Percentiles rank a stretch among this genome's conserved stretches.
phyloP scores from a whole-genome alignment of 1,284 basidiomycete species.

The Malassezia furfur region DNA sequence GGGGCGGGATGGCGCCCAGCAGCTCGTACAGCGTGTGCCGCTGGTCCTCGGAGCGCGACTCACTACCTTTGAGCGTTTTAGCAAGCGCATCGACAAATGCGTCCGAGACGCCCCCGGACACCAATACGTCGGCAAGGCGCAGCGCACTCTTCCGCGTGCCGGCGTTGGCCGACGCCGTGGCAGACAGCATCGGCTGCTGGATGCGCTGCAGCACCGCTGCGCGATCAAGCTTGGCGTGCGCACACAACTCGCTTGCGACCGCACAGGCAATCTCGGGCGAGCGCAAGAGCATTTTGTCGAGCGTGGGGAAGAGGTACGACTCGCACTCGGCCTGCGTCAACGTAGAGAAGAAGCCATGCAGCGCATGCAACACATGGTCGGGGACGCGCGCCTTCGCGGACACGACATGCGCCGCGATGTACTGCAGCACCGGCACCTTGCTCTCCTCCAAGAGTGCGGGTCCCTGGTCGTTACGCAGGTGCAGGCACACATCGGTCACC shows the following conservation, averaged over 20 bases:
- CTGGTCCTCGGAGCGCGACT: conserved; percentile 14
- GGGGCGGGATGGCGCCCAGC: not conserved
- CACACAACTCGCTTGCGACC: conserved; percentile 22
- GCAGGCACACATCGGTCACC: conserved; percentile 24
- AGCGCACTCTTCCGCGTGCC: conserved; percentile 20
- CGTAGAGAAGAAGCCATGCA: conserved; percentile 29
- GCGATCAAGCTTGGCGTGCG: not conserved
- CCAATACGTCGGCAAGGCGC: not conserved
- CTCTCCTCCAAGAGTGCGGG: conserved; percentile 17
- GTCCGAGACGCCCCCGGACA: conserved; percentile 17
- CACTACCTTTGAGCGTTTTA: conserved; percentile 4
- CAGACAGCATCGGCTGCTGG: conserved; percentile 22
- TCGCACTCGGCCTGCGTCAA: conserved; percentile 29
- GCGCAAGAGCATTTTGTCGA: conserved; percentile 43
- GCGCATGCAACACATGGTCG: conserved; percentile 20
- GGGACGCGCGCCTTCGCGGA: conserved; percentile 31
- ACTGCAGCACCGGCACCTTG: conserved; percentile 25
- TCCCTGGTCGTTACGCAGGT: conserved; percentile 32
- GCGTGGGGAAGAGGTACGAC: conserved; percentile 29
- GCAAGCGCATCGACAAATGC: conserved; percentile 17
- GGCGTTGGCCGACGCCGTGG: conserved; percentile 26
- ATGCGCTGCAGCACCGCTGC: conserved; percentile 11
- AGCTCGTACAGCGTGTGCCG: conserved; percentile 3
- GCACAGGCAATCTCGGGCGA: conserved; percentile 38
- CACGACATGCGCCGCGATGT: conserved; percentile 34